phyloP scores from a whole-genome alignment of 371 early-diverging fungal species.

The Mortierella sp. region DNA sequence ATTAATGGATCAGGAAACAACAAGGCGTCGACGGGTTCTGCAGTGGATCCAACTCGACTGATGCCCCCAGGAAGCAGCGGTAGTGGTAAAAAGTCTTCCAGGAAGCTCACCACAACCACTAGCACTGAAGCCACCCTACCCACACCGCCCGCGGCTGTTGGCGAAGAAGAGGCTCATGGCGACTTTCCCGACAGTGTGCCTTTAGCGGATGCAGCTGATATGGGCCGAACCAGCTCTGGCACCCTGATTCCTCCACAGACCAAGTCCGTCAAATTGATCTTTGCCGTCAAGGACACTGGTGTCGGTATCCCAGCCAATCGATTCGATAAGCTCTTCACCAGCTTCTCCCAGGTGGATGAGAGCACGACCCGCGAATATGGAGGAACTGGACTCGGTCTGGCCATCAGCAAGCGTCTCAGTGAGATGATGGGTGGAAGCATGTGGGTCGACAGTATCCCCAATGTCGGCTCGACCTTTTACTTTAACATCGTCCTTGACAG shows the following conservation, averaged over 20 bases:
- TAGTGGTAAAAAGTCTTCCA: neutral
- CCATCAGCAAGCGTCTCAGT: constrained; percentile 56
- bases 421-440: constrained; percentile 59
- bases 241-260: constrained; percentile 18
- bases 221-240: constrained; percentile 28
- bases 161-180: neutral
- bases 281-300: constrained; percentile 73
- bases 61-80: constrained; percentile 18
- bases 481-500: constrained; percentile 52
- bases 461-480: constrained; percentile 55
- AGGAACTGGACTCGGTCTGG: constrained; percentile 65
- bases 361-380: constrained; percentile 67
- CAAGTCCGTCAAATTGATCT: constrained; percentile 44
- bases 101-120: neutral
- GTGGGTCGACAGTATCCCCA: constrained; percentile 43
- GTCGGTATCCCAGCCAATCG: constrained; percentile 72
- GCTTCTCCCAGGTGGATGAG: constrained; percentile 72
- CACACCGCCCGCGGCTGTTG: neutral
- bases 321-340: constrained; percentile 65
- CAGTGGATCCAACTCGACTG: constrained; percentile 10
- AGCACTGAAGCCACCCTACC: neutral
- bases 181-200: neutral
- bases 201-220: neutral
- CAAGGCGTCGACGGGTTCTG: neutral
- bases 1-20: neutral